Conservation (phyloP, 805 yeast species). For the Nakazawaea ernobii region DNA sequence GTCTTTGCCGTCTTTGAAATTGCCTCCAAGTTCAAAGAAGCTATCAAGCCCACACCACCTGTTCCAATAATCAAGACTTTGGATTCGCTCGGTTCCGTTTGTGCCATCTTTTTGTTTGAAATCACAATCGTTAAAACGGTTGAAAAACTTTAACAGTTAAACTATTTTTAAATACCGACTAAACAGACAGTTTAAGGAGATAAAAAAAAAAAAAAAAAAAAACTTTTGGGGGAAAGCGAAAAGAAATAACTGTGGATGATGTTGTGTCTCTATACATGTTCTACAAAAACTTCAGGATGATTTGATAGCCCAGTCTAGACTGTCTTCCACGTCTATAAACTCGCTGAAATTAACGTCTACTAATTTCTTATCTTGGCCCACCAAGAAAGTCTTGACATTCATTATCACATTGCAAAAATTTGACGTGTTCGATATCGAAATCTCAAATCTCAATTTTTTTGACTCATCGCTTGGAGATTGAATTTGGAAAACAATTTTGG, state of each 20-base stretch:
- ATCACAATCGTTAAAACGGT: too few relatives aligned
- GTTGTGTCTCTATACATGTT: not conserved
- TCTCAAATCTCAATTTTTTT: constrained; percentile 16
- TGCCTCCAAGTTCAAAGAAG: constrained; percentile 53
- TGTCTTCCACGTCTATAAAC: constrained; percentile 46
- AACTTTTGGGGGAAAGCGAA: too few relatives aligned
- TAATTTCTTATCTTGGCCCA: constrained; percentile 28
- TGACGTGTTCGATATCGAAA: constrained; percentile 31
- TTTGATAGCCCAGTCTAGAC: constrained; percentile 48
- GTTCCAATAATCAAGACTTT: constrained; percentile 66
- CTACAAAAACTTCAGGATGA: not conserved
- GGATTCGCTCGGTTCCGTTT: constrained; percentile 12
- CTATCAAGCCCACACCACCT: constrained; percentile 83
- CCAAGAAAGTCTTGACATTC: constrained; percentile 23
- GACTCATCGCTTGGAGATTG: constrained; percentile 14
- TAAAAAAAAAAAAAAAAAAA: too few relatives aligned
- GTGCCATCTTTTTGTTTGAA: not conserved
- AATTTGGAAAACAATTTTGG: constrained; percentile 16
- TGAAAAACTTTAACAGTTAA: too few relatives aligned
- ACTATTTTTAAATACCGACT: too few relatives aligned
- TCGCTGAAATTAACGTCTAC: constrained; percentile 45
- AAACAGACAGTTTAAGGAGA: too few relatives aligned
- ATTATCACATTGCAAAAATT: constrained; percentile 34
- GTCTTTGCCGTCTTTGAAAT: constrained; percentile 36
- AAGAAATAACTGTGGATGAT: too few relatives aligned